These are phyloP conservation scores for Actinomucor elegans DNA, from an alignment of 371 early-diverging fungal species.

Conservation along the genomic window DNA sequence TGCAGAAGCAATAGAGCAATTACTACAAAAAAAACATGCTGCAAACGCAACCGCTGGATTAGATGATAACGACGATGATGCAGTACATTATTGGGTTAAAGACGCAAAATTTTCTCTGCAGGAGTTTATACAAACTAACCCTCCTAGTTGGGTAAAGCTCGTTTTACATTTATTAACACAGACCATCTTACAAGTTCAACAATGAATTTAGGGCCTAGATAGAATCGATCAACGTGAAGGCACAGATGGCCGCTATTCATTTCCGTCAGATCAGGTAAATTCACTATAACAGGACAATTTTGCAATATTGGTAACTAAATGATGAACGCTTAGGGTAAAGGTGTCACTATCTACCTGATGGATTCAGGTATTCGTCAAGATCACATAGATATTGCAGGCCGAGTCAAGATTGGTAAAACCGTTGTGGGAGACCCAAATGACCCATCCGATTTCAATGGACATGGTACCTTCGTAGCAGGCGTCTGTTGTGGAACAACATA, in stretches of 20 bases:
- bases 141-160: constrained; percentile 53
- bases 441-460: constrained; percentile 33
- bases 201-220: constrained; percentile 41
- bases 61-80: not conserved
- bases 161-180: too few relatives aligned
- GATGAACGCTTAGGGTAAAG: too few relatives aligned
- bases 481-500: constrained; percentile 58
- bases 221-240: constrained; percentile 48
- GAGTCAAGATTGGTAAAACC: constrained; percentile 34
- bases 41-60: not conserved
- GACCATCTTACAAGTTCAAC: too few relatives aligned
- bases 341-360: constrained; percentile 39
- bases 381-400: constrained; percentile 39
- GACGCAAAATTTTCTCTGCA: constrained; percentile 39
- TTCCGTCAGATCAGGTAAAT: constrained; percentile 34
- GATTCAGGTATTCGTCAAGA: constrained; percentile 35
- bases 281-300: too few relatives aligned
- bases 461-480: constrained; percentile 68
- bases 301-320: too few relatives aligned
- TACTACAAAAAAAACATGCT: constrained; percentile 4
- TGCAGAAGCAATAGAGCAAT: constrained; percentile 21
- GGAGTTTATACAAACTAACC: constrained; percentile 40
- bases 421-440: constrained; percentile 27
- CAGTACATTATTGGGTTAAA: constrained; percentile 43
- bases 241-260: constrained; percentile 33